Conservation (phyloP, 352 stramenopile species). For the Saprolegnia diclina region DNA sequence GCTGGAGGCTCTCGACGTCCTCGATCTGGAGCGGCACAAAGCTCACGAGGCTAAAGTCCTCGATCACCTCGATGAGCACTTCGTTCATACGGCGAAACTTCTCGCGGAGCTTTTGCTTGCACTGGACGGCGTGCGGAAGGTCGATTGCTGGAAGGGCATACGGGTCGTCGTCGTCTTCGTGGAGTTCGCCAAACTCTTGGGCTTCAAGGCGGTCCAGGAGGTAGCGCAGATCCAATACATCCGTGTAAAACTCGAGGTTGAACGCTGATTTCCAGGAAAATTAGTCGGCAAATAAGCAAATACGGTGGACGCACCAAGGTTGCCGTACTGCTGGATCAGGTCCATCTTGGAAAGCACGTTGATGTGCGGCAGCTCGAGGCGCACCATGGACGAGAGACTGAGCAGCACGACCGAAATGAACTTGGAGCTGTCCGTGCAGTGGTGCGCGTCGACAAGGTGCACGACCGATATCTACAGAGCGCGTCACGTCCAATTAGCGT, state of each 20-base stretch:
- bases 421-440: conserved; percentile 93
- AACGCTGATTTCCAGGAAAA: conserved; percentile 42
- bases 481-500: conserved; percentile 31
- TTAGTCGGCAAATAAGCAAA: neutral
- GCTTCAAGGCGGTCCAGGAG: conserved; percentile 68
- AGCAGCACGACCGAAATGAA: conserved; percentile 97
- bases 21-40: conserved; percentile 80
- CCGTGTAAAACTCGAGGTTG: conserved; percentile 86
- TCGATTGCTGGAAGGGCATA: conserved; percentile 33
- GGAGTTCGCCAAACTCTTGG: conserved; percentile 18
- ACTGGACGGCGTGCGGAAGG: conserved; percentile 33
- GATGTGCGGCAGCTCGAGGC: conserved; percentile 95
- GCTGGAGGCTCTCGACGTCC: conserved; percentile 56
- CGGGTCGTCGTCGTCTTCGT: conserved; percentile 35
- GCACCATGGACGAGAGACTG: conserved; percentile 96
- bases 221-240: conserved; percentile 78
- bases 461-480: conserved; percentile 78
- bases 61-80: conserved; percentile 75
- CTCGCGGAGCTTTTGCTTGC: conserved; percentile 30
- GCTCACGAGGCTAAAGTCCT: conserved; percentile 82
- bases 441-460: conserved; percentile 93
- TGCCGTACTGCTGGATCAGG: conserved; percentile 91
- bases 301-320: conserved; percentile 40
- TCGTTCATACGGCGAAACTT: conserved; percentile 82
- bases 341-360: conserved; percentile 99